Evolutionary conservation across 2,329 filamentous ascomycete genomes (phyloP), one percentile per base, ranked within the genome.

Genomic region (Aspergillus aculeatinus): DNA sequence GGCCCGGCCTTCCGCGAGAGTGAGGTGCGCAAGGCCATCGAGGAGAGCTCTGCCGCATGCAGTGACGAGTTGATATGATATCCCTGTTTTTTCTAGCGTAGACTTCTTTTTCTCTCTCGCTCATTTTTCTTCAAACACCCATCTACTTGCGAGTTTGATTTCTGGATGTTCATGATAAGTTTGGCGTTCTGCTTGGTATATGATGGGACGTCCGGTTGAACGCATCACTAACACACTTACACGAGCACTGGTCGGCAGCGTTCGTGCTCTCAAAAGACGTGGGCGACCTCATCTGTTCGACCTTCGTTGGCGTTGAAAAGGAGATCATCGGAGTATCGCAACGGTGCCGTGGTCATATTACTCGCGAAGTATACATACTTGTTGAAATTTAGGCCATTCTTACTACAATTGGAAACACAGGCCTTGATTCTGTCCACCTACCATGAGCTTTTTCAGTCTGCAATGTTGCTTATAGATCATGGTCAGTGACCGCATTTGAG

Each of bases 1-100:
- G 90, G 93, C 0, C 93, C 93, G 2, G 92, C 95, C 47, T 96
- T 96, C 68, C 88, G 90, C 62, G 93, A 96, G 74, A 79, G 83
- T 25, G 85, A 86, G 49, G 88, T 98, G 16, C 75, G 87, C 48
- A 80, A 82, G 62, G 91, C 91, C 16, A 93, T 98, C 64, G 85
- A 91, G 74, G 84, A 89, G 68, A 94, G 92, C 70, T 88, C 90
- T 31, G 87, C 88, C 23, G 87, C 86, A 67, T 89, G 89, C 19
- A 89, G 86, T 50, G 92, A 96, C 74, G 91, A 95, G 74, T 80
- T 96, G 60, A 83, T 89, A 67, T 88, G 71, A 83, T 44, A 44
- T 44, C 39, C 39, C 39, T 44, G 39, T 44, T 44, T 44, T 44
- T 44, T 44, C 5, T 44, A 44, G 39, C 39, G 39, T 44, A 44